A percentile compares a stretch with the other conserved stretches of the same genome.
phyloP scores from a whole-genome alignment of 1,284 basidiomycete species.

The Clitocybe nebularis region DNA sequence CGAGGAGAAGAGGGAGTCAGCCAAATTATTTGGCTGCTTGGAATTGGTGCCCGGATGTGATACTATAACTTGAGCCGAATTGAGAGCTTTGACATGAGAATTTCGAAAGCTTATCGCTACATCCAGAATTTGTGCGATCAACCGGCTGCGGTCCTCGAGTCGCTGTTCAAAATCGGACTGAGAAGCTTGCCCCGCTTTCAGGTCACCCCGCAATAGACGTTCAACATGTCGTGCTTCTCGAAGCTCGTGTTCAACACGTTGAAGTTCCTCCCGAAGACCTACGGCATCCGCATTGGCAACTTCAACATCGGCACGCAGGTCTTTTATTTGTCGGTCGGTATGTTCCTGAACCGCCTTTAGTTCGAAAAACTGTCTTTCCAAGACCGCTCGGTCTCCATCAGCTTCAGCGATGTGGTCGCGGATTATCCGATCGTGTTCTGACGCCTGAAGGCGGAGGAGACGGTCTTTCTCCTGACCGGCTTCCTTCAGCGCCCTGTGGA shows the following conservation, averaged over 20 bases:
- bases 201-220: conserved; percentile 57
- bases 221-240: conserved; percentile 61
- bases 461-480: conserved; percentile 73
- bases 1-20: conserved; percentile 44
- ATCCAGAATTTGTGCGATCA: conserved; percentile 72
- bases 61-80: conserved; percentile 56
- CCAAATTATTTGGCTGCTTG: conserved; percentile 34
- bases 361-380: conserved; percentile 84
- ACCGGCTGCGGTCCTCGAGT: conserved; percentile 53
- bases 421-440: conserved; percentile 80
- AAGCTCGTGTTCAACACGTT: conserved; percentile 63
- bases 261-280: conserved; percentile 68
- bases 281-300: conserved; percentile 60
- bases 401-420: conserved; percentile 88
- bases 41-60: conserved; percentile 50
- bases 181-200: conserved; percentile 55
- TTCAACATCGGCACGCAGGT: conserved; percentile 53
- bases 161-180: conserved; percentile 64
- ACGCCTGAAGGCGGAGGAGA: conserved; percentile 67
- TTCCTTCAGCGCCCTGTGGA: conserved; percentile 64
- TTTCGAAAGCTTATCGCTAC: conserved; percentile 71
- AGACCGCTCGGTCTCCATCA: conserved; percentile 84
- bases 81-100: conserved; percentile 66
- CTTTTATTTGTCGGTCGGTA: conserved; percentile 56
- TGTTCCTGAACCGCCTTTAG: conserved; percentile 62